phyloP scores from a whole-genome alignment of 1,139 yeast genomes.

The Eremothecium coryli region DNA sequence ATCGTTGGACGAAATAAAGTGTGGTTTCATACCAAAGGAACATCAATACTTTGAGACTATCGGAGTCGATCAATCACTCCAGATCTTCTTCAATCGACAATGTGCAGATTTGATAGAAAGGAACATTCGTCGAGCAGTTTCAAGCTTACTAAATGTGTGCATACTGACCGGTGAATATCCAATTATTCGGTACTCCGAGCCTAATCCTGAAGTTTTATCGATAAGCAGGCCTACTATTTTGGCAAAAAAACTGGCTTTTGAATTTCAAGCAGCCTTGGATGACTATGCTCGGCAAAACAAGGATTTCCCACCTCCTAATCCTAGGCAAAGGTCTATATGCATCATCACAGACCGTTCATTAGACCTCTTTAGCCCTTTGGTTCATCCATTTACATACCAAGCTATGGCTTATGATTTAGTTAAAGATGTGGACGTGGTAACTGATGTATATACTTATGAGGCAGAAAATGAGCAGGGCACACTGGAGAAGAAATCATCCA shows the following conservation, averaged over 20 bases:
- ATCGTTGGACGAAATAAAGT: slow-evolving; percentile 30
- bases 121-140: slow-evolving; percentile 52
- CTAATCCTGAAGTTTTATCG: slow-evolving; percentile 38
- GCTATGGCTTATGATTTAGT: slow-evolving; percentile 76
- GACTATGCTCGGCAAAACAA: slow-evolving; percentile 61
- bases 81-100: slow-evolving; percentile 59
- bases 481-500: slow-evolving; percentile 38
- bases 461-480: slow-evolving; percentile 55
- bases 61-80: slow-evolving; percentile 45
- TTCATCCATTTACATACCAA: slow-evolving; percentile 91
- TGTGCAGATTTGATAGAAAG: slow-evolving; percentile 54
- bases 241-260: slow-evolving; percentile 65
- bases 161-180: slow-evolving; percentile 84
- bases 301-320: slow-evolving; percentile 49
- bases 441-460: slow-evolving; percentile 46
- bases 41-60: slow-evolving; percentile 38
- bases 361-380: slow-evolving; percentile 73
- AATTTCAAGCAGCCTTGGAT: slow-evolving; percentile 63
- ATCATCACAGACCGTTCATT: slow-evolving; percentile 73
- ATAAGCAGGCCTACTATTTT: slow-evolving; percentile 48
- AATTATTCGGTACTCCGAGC: slow-evolving; percentile 56
- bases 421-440: slow-evolving; percentile 37
- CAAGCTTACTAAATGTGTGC: slow-evolving; percentile 56
- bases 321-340: slow-evolving; percentile 63
- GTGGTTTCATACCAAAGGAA: slow-evolving; percentile 43